Conservation (phyloP, 768 basidiomycete species). For the Lactarius tabidus region DNA sequence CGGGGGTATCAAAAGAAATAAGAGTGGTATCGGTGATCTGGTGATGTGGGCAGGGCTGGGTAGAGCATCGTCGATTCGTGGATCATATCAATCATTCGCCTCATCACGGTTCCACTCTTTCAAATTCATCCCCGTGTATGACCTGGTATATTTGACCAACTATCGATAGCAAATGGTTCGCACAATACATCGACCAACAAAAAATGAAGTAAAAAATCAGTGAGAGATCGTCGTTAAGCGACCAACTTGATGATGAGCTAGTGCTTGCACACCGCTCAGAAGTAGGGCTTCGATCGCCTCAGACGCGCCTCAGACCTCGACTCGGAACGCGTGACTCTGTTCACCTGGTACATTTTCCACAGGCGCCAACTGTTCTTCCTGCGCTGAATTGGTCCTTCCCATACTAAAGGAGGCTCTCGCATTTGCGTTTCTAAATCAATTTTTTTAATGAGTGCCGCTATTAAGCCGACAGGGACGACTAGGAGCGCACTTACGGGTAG, state of each 20-base stretch:
- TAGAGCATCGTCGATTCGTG: no score
- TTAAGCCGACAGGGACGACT: neutral
- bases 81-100: no score
- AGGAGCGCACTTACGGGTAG: conserved; percentile 41
- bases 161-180: no score
- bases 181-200: neutral
- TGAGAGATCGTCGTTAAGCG: neutral
- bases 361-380: neutral
- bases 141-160: neutral
- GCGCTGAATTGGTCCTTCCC: neutral
- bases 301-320: conserved; percentile 7
- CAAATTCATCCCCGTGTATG: no score
- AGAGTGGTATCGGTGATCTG: no score
- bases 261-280: neutral
- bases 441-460: neutral
- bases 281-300: no score
- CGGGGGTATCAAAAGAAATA: neutral
- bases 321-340: neutral
- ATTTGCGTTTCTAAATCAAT: neutral
- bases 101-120: no score
- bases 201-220: neutral
- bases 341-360: neutral
- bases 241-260: no score
- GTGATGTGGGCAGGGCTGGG: no score
- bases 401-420: neutral